Evolutionary conservation across 345 rosid species (phyloP).

Genomic region (Eucalyptus camaldulensis): DNA sequence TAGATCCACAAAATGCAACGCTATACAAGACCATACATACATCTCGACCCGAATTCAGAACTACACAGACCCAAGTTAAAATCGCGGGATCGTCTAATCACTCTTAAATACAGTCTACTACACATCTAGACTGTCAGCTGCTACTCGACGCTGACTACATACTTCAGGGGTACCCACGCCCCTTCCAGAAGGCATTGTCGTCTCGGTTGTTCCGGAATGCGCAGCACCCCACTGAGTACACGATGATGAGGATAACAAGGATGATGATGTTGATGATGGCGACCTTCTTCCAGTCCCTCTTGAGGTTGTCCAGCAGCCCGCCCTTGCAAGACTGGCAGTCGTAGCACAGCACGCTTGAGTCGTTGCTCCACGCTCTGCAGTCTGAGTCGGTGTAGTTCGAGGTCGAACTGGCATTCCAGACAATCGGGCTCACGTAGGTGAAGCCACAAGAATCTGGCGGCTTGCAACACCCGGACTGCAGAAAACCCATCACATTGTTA

Average conservation of each 20-base stretch:
- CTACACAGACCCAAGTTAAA: background rate
- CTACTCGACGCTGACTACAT: background rate
- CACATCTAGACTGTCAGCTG: background rate
- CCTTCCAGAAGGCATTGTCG: background rate
- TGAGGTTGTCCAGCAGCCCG: conserved; percentile 5
- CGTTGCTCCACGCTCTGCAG: background rate
- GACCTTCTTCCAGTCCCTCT: conserved; percentile 5
- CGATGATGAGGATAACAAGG: conserved; percentile 25
- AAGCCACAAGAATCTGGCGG: conserved; percentile 5
- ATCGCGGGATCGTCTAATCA: background rate
- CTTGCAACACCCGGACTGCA: conserved; percentile 28
- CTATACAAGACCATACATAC: background rate
- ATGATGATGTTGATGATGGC: conserved; percentile 20
- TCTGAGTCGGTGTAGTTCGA: background rate
- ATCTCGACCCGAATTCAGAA: background rate
- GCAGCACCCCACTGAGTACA: conserved; percentile 35
- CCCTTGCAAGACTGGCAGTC: conserved; percentile 20
- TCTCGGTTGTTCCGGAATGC: conserved; percentile 27
- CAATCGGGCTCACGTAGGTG: background rate
- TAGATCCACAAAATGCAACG: background rate
- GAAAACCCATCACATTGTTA: background rate
- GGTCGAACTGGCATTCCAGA: background rate
- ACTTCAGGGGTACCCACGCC: background rate
- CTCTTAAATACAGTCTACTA: background rate
- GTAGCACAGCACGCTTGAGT: background rate